These are phyloP conservation scores for Malus sieversii DNA, from an alignment of 306 rosid species.

Conservation along the genomic window DNA sequence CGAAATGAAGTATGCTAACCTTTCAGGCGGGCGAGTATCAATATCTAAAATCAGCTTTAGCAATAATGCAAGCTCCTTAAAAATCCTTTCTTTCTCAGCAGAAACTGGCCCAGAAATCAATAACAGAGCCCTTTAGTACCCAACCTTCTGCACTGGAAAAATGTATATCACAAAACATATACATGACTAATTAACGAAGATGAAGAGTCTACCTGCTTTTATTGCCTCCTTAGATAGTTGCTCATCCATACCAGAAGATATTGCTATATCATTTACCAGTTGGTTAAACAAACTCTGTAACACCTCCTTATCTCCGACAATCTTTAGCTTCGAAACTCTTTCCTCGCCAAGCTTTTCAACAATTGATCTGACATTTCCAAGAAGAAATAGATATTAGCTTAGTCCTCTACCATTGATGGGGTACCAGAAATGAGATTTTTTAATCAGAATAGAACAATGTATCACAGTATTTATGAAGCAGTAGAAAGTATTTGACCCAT, in stretches of 20 bases:
- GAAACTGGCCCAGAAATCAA: conserved; percentile 48
- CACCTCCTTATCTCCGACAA: conserved; percentile 66
- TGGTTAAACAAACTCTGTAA: conserved; percentile 65
- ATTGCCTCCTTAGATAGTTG: conserved; percentile 68
- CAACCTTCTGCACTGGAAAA: conserved; percentile 15
- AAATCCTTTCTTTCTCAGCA: conserved; percentile 77
- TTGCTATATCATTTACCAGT: conserved; percentile 35
- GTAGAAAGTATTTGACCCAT: background rate
- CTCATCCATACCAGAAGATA: conserved; percentile 35
- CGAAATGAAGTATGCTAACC: conserved; percentile 23
- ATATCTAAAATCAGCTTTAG: conserved; percentile 80
- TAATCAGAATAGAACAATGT: background rate
- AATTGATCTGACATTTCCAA: conserved; percentile 40
- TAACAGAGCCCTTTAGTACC: conserved; percentile 24
- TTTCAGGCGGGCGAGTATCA: conserved; percentile 61
- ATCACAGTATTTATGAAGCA: background rate
- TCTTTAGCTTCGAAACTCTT: conserved; percentile 53
- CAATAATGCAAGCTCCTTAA: conserved; percentile 70
- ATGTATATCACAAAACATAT: conserved; percentile 10
- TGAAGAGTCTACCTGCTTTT: conserved; percentile 54
- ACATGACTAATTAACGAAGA: conserved; percentile 18
- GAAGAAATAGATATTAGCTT: conserved; percentile 18
- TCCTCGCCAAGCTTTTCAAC: conserved; percentile 71
- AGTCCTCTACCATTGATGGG: conserved; percentile 1
- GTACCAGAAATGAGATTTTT: no score